Conservation (phyloP, 129 eudicot genomes). For the Solidago caesia region DNA sequence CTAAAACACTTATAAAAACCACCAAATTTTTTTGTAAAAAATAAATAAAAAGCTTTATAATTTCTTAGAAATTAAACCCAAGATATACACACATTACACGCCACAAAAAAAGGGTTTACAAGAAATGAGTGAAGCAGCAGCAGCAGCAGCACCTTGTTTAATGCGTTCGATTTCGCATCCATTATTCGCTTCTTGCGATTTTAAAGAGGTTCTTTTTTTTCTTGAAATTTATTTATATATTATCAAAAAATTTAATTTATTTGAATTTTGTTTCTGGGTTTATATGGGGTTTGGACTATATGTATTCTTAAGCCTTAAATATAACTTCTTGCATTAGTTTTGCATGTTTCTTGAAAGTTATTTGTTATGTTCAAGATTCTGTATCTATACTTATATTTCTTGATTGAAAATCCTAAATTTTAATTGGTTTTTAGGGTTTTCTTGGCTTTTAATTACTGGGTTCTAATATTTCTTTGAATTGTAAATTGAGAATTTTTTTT, state of each 20-base stretch:
- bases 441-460: not conserved
- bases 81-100: slow-evolving; percentile 15
- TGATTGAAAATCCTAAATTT: not conserved
- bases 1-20: not conserved
- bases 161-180: slow-evolving; percentile 72
- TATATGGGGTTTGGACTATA: not conserved
- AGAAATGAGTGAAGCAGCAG: slow-evolving; percentile 55
- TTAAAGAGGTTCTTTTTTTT: slow-evolving; percentile 43
- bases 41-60: not conserved
- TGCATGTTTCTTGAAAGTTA: not conserved
- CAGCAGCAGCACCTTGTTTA: slow-evolving; percentile 43
- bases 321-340: too few relatives aligned
- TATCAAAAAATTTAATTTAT: not conserved
- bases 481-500: not conserved
- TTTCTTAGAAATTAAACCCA: not conserved
- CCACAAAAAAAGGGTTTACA: slow-evolving; percentile 16
- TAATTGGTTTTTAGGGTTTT: slow-evolving; percentile 2
- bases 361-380: not conserved
- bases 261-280: not conserved
- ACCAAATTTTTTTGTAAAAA: not conserved
- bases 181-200: slow-evolving; percentile 47
- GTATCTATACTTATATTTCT: not conserved
- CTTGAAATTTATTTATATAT: too few relatives aligned
- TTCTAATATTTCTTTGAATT: too few relatives aligned
- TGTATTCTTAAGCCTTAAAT: too few relatives aligned